Conservation (phyloP, 2,329 filamentous ascomycete genomes). For the Zasmidium cellare region DNA sequence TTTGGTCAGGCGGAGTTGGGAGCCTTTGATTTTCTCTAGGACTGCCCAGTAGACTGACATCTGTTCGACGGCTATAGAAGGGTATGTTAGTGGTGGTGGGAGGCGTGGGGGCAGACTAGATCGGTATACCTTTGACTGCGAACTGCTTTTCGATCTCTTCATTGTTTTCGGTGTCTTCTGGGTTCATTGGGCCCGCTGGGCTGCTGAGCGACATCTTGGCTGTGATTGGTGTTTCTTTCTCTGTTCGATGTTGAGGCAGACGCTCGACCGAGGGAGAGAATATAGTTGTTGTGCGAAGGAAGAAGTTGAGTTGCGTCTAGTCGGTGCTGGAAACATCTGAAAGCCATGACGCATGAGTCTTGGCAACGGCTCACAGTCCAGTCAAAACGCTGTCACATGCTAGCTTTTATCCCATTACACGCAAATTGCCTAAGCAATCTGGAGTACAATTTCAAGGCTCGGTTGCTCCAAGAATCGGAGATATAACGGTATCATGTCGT, state of each 20-base stretch:
- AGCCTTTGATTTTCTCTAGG: conserved; percentile 86
- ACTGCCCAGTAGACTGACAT: conserved; percentile 97
- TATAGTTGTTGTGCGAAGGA: not conserved
- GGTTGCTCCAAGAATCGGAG: no score
- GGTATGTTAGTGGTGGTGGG: not conserved
- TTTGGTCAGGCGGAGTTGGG: conserved; percentile 85
- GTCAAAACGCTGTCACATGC: not conserved
- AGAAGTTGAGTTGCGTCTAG: not conserved
- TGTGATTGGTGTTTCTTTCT: not conserved
- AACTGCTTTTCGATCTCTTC: conserved; percentile 94
- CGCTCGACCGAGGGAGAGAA: not conserved
- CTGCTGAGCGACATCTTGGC: conserved; percentile 26
- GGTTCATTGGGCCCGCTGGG: conserved; percentile 34
- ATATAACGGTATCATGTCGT: no score
- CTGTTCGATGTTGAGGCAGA: no score
- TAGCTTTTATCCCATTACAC: no score
- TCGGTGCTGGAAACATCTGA: not conserved
- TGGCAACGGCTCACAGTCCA: not conserved
- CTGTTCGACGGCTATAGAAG: conserved; percentile 75
- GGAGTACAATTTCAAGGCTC: no score
- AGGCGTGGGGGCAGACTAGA: no score
- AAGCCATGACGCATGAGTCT: not conserved
- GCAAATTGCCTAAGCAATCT: no score
- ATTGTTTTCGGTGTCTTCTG: conserved; percentile 65
- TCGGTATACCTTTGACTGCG: conserved; percentile 77